Percentiles rank a stretch among this genome's conserved stretches.
phyloP scores from a whole-genome alignment of 164 flowering plant species.

The Annona squamosa region DNA sequence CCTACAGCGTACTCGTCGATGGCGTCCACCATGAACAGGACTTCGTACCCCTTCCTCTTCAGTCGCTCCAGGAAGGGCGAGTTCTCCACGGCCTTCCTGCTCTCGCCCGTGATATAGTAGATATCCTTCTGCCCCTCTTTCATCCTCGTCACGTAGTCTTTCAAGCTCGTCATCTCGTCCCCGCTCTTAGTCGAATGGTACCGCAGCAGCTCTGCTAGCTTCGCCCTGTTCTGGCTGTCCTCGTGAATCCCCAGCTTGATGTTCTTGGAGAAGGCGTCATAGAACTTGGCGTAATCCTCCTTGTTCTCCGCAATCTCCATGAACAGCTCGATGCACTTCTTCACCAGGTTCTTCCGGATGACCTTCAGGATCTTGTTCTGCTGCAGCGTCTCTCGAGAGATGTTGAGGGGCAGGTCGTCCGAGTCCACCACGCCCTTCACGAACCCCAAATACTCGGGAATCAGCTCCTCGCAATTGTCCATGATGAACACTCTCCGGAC shows the following conservation, averaged over 20 bases:
- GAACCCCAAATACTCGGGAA: conserved; percentile 50
- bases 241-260: conserved; percentile 64
- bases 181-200: conserved; percentile 65
- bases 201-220: conserved; percentile 51
- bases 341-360: conserved; percentile 59
- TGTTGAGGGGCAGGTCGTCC: conserved; percentile 60
- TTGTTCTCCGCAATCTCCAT: conserved; percentile 53
- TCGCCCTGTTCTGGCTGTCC: conserved; percentile 49
- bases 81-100: conserved; percentile 68
- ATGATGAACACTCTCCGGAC: conserved; percentile 52
- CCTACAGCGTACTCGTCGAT: conserved; percentile 64
- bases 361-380: conserved; percentile 66
- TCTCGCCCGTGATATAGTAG: conserved; percentile 60
- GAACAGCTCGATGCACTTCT: conserved; percentile 72
- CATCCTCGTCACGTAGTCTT: conserved; percentile 69
- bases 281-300: conserved; percentile 55
- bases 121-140: conserved; percentile 67
- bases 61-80: conserved; percentile 61
- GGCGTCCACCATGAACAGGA: conserved; percentile 60
- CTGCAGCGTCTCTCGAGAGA: conserved; percentile 58
- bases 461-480: conserved; percentile 60
- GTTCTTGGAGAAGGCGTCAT: conserved; percentile 57
- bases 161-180: conserved; percentile 62
- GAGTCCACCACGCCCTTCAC: conserved; percentile 60
- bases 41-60: conserved; percentile 60